Evolutionary conservation across 139 green algal species (phyloP).

Genomic region (Asterochloris sp.): DNA sequence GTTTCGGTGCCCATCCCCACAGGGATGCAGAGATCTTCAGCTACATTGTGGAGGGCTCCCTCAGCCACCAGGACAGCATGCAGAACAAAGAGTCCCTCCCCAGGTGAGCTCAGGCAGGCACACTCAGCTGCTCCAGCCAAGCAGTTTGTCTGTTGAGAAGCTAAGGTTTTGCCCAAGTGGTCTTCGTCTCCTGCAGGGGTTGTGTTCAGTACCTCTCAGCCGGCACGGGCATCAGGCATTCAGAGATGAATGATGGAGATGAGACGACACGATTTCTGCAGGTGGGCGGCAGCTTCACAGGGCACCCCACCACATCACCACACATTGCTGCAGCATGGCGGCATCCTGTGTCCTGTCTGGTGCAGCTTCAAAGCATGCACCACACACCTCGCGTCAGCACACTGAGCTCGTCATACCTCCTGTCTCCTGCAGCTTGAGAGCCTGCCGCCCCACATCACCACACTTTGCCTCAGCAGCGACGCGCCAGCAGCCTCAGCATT

Average conservation of each 20-base stretch:
- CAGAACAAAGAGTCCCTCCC: conserved; percentile 45
- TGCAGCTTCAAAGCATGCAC: no score
- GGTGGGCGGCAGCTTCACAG: conserved; percentile 5
- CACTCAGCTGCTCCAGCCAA: background rate
- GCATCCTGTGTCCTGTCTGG: no score
- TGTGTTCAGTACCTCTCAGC: conserved; percentile 76
- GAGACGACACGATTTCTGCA: conserved; percentile 71
- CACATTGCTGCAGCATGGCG: no score
- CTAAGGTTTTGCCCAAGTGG: conserved; percentile 5
- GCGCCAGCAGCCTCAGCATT: no score
- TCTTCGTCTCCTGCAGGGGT: conserved; percentile 19
- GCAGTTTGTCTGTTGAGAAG: background rate
- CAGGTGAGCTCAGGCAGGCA: no score
- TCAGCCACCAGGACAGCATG: conserved; percentile 70
- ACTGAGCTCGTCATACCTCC: no score
- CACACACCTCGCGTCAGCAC: no score
- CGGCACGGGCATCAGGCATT: conserved; percentile 64
- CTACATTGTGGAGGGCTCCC: conserved; percentile 61
- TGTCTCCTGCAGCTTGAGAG: no score
- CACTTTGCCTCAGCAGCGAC: no score
- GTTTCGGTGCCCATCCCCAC: conserved; percentile 73
- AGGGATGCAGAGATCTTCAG: conserved; percentile 74
- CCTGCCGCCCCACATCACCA: no score
- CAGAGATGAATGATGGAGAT: conserved; percentile 74
- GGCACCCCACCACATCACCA: no score